phyloP scores from a whole-genome alignment of 2,329 filamentous ascomycete species.

The Xylaria sp. region DNA sequence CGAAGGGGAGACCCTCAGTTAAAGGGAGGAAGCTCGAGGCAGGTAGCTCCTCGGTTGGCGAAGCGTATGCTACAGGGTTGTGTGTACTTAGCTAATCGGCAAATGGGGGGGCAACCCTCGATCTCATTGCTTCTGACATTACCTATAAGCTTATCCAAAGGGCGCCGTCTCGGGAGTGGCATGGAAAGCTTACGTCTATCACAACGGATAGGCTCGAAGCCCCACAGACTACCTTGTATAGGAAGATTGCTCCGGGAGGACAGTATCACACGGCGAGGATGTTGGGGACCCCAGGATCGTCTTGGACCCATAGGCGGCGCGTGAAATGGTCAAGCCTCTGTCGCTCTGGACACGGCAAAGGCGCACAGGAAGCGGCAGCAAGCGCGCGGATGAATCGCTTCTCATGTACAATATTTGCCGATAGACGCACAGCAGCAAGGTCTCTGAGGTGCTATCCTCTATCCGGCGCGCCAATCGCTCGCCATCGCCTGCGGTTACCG shows the following conservation, averaged over 20 bases:
- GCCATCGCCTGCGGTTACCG: conserved; percentile 9
- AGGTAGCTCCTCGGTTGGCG: not conserved
- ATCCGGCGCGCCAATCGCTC: conserved; percentile 2
- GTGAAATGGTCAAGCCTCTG: conserved; percentile 6
- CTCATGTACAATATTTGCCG: conserved; percentile 23
- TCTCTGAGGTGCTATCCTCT: not conserved
- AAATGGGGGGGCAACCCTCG: conserved; percentile 10
- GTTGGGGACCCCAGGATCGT: conserved; percentile 13
- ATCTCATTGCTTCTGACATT: conserved; percentile 12
- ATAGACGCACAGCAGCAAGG: conserved; percentile 24
- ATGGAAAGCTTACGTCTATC: conserved; percentile 9
- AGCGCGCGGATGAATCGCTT: conserved; percentile 29
- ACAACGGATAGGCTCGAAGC: conserved; percentile 18
- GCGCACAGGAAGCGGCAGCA: conserved; percentile 9
- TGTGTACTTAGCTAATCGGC: conserved; percentile 25
- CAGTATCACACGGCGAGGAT: conserved; percentile 8
- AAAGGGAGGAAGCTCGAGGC: conserved; percentile 6
- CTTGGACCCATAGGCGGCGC: conserved; percentile 12
- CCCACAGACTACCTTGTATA: conserved; percentile 13
- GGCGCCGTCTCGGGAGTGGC: conserved; percentile 19
- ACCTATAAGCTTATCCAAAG: conserved; percentile 22
- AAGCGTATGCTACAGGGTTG: conserved; percentile 11
- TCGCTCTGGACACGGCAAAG: conserved; percentile 17
- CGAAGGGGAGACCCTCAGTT: not conserved
- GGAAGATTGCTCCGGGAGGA: conserved; percentile 19